Percentiles rank a stretch among this genome's conserved stretches.
Conservation (phyloP, 1,284 basidiomycete species). For the Papiliotrema terrestris region DNA sequence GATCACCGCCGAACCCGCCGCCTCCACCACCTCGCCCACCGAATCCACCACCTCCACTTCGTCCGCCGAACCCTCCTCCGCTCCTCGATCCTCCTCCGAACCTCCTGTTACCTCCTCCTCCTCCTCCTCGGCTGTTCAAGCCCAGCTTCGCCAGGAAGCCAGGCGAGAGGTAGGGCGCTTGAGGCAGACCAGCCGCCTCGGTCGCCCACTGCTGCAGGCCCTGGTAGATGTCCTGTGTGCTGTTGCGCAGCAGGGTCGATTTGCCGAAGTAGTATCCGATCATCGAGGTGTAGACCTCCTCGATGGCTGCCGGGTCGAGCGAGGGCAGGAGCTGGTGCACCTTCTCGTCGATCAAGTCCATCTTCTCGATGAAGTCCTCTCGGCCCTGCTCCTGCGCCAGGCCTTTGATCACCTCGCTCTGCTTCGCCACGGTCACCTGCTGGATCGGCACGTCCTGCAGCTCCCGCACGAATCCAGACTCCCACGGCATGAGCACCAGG, state of each 20-base stretch:
- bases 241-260: slow-evolving; percentile 54
- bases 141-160: slow-evolving; percentile 54
- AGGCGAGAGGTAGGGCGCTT: slow-evolving; percentile 55
- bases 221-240: slow-evolving; percentile 53
- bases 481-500: slow-evolving; percentile 79
- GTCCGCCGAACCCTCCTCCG: slow-evolving; percentile 17
- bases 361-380: slow-evolving; percentile 14
- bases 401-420: slow-evolving; percentile 55
- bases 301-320: slow-evolving; percentile 59
- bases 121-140: slow-evolving; percentile 9
- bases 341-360: slow-evolving; percentile 48
- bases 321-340: slow-evolving; percentile 44
- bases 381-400: slow-evolving; percentile 49
- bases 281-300: slow-evolving; percentile 65
- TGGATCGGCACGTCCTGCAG: slow-evolving; percentile 71
- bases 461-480: slow-evolving; percentile 67
- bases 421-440: slow-evolving; percentile 55
- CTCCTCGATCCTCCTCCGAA: slow-evolving; percentile 7
- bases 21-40: slow-evolving; percentile 1
- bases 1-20: slow-evolving; percentile 4
- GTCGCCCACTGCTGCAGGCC: slow-evolving; percentile 66
- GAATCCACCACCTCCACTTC: slow-evolving; percentile 6
- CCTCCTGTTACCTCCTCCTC: neutral
- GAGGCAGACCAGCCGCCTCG: slow-evolving; percentile 54
- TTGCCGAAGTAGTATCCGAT: slow-evolving; percentile 73